A percentile compares a stretch with the other conserved stretches of the same genome.
These are phyloP conservation scores for Calonectria honghensis DNA, from an alignment of 2,329 filamentous ascomycete species.

Conservation along the genomic window DNA sequence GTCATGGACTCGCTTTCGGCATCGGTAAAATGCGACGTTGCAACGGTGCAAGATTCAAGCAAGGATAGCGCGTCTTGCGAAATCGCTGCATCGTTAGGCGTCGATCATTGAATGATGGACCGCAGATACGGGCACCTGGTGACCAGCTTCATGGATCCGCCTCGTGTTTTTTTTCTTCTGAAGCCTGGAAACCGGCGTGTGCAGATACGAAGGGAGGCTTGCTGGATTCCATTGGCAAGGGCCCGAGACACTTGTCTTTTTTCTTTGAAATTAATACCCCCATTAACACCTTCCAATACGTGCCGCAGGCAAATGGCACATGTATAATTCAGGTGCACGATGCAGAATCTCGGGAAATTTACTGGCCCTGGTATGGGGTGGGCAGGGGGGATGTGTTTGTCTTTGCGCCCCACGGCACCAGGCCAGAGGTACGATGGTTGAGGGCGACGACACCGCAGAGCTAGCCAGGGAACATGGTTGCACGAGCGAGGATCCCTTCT, in stretches of 20 bases:
- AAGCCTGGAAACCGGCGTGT: neutral
- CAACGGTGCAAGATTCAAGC: neutral
- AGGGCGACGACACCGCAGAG: neutral
- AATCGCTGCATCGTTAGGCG: neutral
- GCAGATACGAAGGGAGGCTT: neutral
- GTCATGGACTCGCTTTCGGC: neutral
- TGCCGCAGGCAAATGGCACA: neutral
- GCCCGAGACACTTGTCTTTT: neutral
- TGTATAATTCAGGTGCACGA: slow-evolving; percentile 22
- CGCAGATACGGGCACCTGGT: neutral
- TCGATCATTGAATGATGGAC: neutral
- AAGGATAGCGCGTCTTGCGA: neutral
- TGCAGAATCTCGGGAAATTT: slow-evolving; percentile 2
- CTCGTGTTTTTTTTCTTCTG: neutral
- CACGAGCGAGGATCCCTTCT: neutral
- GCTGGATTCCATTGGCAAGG: neutral
- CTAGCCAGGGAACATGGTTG: slow-evolving; percentile 17
- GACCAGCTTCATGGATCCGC: neutral
- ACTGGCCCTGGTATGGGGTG: slow-evolving; percentile 6
- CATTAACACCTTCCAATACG: neutral
- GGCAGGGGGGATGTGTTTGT: neutral
- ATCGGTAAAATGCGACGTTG: slow-evolving; percentile 10
- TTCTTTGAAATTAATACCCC: neutral
- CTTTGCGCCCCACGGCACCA: neutral
- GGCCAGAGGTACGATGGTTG: neutral